Evolutionary conservation across 163 green algal species (phyloP).

Genomic region (Chloroidium sp.): DNA sequence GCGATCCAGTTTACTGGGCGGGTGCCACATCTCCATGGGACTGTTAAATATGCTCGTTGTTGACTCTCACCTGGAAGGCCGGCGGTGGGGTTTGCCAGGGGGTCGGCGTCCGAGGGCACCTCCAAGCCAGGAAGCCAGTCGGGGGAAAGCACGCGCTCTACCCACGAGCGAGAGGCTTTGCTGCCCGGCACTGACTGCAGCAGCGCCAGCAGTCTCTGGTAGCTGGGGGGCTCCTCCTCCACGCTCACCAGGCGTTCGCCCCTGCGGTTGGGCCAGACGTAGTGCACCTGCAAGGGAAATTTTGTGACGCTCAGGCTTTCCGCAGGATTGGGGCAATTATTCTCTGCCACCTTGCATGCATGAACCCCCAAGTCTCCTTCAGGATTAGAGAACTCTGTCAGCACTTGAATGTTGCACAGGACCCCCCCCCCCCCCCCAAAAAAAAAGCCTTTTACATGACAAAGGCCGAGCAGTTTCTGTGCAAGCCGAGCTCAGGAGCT

Average conservation of each 20-base stretch:
- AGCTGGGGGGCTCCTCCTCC: constrained; percentile 27
- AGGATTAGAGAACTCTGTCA: too few species aligned
- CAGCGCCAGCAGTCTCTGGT: constrained; percentile 30
- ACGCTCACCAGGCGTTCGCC: constrained; percentile 15
- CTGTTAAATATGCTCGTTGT: too few species aligned
- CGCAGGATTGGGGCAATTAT: too few species aligned
- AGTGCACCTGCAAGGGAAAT: constrained; percentile 23
- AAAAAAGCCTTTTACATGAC: too few species aligned
- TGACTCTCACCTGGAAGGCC: too few species aligned
- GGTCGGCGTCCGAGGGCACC: background rate
- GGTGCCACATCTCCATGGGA: background rate
- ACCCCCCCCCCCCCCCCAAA: too few species aligned
- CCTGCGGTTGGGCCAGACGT: constrained; percentile 10
- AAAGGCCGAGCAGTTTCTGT: too few species aligned
- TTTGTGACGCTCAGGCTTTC: too few species aligned
- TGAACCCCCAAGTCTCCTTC: too few species aligned
- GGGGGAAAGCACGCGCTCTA: constrained; percentile 9
- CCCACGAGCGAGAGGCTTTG: constrained; percentile 11
- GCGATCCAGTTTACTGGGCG: background rate
- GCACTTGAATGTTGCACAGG: too few species aligned
- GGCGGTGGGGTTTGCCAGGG: background rate
- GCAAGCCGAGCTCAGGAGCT: too few species aligned
- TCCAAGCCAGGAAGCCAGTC: background rate
- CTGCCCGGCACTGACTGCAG: constrained; percentile 20
- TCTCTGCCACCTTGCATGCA: too few species aligned